These are phyloP conservation scores for Wickerhamomyces sp. DNA, from an alignment of 1,139 yeast species.

Conservation along the genomic window DNA sequence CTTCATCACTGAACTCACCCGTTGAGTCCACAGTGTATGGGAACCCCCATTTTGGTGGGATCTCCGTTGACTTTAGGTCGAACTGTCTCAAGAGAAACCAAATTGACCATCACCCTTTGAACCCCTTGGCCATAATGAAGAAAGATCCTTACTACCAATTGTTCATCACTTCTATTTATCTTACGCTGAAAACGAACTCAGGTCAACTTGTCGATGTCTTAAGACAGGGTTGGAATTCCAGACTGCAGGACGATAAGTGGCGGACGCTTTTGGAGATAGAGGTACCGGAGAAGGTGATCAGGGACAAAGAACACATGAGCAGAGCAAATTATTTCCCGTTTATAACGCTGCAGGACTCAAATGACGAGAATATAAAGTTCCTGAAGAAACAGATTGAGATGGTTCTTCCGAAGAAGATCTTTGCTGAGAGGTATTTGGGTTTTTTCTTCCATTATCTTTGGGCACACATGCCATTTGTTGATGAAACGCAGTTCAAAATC, in stretches of 20 bases:
- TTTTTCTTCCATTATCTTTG: slow-evolving; percentile 3
- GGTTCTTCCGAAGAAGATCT: neutral
- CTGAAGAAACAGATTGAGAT: neutral
- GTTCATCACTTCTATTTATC: slow-evolving; percentile 1
- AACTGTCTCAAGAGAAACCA: too few relatives aligned
- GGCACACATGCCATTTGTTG: slow-evolving; percentile 2
- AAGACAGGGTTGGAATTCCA: slow-evolving; percentile 2
- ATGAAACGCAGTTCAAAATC: neutral
- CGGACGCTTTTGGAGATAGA: neutral
- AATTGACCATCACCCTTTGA: slow-evolving; percentile 3
- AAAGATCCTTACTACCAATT: slow-evolving; percentile 3
- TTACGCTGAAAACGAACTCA: slow-evolving; percentile 1
- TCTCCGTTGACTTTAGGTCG: too few relatives aligned
- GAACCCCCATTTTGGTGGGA: too few relatives aligned
- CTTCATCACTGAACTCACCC: too few relatives aligned
- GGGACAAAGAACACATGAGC: too few relatives aligned
- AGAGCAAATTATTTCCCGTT: too few relatives aligned
- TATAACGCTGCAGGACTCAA: neutral
- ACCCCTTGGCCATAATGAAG: neutral
- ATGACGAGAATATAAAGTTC: neutral
- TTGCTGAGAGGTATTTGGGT: neutral
- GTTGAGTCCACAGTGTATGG: too few relatives aligned
- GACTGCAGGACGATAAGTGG: neutral
- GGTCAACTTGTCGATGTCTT: slow-evolving; percentile 2
- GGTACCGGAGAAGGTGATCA: neutral